phyloP scores from a whole-genome alignment of 768 basidiomycete species.

The Lepiota brunneoincarnata region DNA sequence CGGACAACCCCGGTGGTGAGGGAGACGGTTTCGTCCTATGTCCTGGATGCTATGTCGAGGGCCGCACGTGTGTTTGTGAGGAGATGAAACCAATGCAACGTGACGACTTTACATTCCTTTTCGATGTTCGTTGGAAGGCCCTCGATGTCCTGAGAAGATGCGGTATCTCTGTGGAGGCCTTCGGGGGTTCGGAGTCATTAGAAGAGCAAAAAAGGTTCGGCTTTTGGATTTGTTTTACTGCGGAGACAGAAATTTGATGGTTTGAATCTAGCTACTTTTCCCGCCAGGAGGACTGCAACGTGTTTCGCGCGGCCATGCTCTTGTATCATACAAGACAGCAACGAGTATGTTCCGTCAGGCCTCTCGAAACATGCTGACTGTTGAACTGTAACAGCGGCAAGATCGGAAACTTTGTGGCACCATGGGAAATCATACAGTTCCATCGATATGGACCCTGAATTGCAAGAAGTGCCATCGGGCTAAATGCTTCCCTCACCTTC shows the following conservation, averaged over 20 bases:
- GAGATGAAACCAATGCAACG: conserved; percentile 62
- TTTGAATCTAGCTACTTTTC: not conserved
- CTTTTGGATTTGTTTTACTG: not conserved
- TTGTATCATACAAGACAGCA: not conserved
- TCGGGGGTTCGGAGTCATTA: not conserved
- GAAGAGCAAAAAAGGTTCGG: conserved; percentile 4
- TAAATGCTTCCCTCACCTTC: conserved; percentile 37
- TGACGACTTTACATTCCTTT: not conserved
- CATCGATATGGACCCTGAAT: conserved; percentile 20
- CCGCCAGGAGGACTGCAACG: not conserved
- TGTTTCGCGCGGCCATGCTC: conserved; percentile 9
- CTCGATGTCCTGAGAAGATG: conserved; percentile 10
- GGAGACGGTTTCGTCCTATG: conserved; percentile 54
- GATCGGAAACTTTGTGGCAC: not conserved
- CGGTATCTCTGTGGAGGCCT: not conserved
- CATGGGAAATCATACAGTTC: not conserved
- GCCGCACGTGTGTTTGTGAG: conserved; percentile 65
- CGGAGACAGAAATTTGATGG: not conserved
- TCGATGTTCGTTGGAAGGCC: conserved; percentile 12
- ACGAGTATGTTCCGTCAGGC: not conserved
- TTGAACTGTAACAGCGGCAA: not conserved
- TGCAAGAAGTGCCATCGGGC: conserved; percentile 41
- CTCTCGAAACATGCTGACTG: not conserved
- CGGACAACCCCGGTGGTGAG: conserved; percentile 21
- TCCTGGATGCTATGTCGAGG: conserved; percentile 73